Percentiles rank a stretch among this genome's conserved stretches.
Evolutionary conservation across 106 monocot genomes (phyloP).

Genomic region (Ottelia alismoides): DNA sequence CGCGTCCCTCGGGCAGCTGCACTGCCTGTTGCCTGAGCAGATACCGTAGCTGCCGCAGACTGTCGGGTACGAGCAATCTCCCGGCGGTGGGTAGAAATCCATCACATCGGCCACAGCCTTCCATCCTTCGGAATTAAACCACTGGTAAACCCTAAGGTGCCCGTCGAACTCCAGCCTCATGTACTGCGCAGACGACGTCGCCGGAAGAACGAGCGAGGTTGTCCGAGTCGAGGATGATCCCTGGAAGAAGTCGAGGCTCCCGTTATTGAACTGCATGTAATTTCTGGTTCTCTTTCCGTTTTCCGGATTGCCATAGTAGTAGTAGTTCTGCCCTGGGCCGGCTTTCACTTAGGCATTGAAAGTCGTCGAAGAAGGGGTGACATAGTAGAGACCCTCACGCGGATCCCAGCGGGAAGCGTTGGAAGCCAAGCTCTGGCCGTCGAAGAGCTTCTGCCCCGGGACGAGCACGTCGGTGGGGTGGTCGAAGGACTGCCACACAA

Average conservation of each 20-base stretch:
- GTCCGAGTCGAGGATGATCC: background rate
- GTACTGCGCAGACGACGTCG: constrained; percentile 16
- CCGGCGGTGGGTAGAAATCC: background rate
- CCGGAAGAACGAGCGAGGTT: background rate
- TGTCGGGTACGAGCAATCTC: constrained; percentile 1
- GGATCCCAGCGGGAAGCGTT: background rate
- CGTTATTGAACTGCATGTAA: constrained; percentile 1
- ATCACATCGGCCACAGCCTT: constrained; percentile 5
- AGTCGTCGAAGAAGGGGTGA: background rate
- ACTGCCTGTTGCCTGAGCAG: background rate
- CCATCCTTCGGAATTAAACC: constrained; percentile 16
- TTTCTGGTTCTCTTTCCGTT: background rate
- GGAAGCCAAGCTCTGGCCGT: background rate
- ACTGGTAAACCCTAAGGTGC: constrained; percentile 26
- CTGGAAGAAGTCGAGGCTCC: background rate
- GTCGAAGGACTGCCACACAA: constrained; percentile 56
- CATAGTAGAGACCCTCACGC: background rate
- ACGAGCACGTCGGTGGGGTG: constrained; percentile 40
- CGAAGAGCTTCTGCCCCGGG: constrained; percentile 11
- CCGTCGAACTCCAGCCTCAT: constrained; percentile 40
- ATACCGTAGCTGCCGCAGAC: constrained; percentile 9
- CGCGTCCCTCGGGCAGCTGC: background rate
- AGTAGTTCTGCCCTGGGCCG: background rate
- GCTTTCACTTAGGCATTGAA: background rate
- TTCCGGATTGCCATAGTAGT: background rate